phyloP scores from a whole-genome alignment of 2,329 filamentous ascomycete genomes.

The Fusarium hostae region DNA sequence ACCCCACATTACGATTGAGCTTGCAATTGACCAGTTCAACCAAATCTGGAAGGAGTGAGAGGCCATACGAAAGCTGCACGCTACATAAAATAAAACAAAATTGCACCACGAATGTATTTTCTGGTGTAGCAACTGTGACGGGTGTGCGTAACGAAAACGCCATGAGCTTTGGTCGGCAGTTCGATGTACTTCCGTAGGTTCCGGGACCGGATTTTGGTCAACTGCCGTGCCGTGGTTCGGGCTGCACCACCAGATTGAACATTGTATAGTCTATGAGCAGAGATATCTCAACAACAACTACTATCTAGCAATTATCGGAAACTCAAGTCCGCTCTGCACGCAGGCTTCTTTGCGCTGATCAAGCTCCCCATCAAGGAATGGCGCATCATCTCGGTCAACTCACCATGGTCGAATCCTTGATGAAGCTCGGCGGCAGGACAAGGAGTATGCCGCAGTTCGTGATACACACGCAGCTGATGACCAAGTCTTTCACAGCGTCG shows the following conservation, averaged over 20 bases:
- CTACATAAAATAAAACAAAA: too few relatives aligned
- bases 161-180: background rate
- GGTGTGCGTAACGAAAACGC: too few relatives aligned
- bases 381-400: background rate
- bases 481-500: background rate
- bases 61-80: too few relatives aligned
- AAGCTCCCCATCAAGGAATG: rapidly evolving
- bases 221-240: background rate
- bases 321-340: rapidly evolving
- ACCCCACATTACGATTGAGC: background rate
- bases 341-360: rapidly evolving
- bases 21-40: too few relatives aligned
- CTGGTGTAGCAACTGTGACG: background rate
- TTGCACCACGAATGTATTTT: rapidly evolving
- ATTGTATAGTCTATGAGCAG: too few relatives aligned
- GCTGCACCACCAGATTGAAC: background rate
- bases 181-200: background rate
- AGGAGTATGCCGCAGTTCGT: too few relatives aligned
- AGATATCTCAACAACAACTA: background rate
- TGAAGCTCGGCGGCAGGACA: rapidly evolving
- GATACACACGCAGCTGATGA: background rate
- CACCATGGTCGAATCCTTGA: background rate
- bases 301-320: rapidly evolving
- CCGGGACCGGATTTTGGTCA: background rate
- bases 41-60: rapidly evolving